phyloP scores from a whole-genome alignment of 192 early-diverging fungal genomes.

The Dissophora globulifera region DNA sequence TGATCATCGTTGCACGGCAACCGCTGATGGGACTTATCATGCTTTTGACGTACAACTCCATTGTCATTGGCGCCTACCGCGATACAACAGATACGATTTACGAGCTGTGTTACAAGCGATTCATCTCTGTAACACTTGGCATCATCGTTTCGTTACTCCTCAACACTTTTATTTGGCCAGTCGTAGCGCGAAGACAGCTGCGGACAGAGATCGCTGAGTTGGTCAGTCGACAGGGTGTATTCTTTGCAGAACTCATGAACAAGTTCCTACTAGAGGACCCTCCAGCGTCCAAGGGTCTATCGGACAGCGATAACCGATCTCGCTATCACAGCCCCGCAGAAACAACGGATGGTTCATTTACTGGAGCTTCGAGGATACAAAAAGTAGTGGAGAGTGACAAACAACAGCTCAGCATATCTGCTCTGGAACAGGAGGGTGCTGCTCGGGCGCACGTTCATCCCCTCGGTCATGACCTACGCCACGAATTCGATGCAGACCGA shows the following conservation, averaged over 20 bases:
- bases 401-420: too few species aligned
- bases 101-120: constrained; percentile 41
- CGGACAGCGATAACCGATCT: too few species aligned
- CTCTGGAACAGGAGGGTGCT: neutral
- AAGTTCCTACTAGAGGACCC: constrained; percentile 63
- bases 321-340: too few species aligned
- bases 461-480: constrained; percentile 7
- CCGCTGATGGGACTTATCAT: constrained; percentile 44
- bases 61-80: constrained; percentile 29
- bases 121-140: constrained; percentile 36
- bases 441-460: neutral
- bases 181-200: constrained; percentile 75
- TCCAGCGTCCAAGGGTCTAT: too few species aligned
- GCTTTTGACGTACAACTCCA: constrained; percentile 33
- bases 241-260: constrained; percentile 74
- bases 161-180: constrained; percentile 57
- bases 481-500: constrained; percentile 22
- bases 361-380: too few species aligned
- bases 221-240: constrained; percentile 60
- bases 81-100: constrained; percentile 30
- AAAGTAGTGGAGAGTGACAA: too few species aligned
- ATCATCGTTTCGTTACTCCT: constrained; percentile 33
- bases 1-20: constrained; percentile 33
- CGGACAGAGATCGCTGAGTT: constrained; percentile 61
- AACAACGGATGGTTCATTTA: too few species aligned